Evolutionary conservation across 495 filamentous ascomycete genomes (phyloP).

Genomic region (Tuber calosporum): DNA sequence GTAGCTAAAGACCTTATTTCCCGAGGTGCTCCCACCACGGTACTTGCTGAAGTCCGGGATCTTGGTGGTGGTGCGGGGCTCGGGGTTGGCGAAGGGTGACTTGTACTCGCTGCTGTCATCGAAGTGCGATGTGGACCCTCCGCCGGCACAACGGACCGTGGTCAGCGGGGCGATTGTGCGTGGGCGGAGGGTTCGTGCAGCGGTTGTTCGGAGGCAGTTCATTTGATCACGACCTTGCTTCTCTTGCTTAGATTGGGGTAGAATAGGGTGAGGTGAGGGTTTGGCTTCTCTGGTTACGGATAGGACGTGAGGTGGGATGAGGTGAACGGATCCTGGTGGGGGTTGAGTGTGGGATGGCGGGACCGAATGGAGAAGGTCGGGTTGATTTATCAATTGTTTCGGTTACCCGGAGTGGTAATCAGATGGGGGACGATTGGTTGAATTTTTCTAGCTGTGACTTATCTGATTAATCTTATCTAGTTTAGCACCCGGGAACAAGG

Average conservation of each 20-base stretch:
- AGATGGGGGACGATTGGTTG: neutral
- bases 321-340: constrained; percentile 10
- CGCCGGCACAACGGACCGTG: constrained; percentile 23
- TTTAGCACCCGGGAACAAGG: neutral
- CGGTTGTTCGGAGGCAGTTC: constrained; percentile 36
- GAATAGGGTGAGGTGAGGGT: neutral
- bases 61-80: constrained; percentile 51
- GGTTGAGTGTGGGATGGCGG: constrained; percentile 11
- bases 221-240: constrained; percentile 14
- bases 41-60: constrained; percentile 91
- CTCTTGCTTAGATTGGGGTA: neutral
- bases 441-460: neutral
- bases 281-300: neutral
- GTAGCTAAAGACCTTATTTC: constrained; percentile 86
- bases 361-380: constrained; percentile 33
- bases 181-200: constrained; percentile 18
- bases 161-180: constrained; percentile 28
- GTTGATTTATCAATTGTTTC: constrained; percentile 26
- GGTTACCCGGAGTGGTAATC: neutral
- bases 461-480: neutral
- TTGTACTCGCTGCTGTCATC: constrained; percentile 34
- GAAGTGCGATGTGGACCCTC: constrained; percentile 24
- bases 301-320: neutral
- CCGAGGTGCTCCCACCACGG: constrained; percentile 57
- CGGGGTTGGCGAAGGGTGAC: constrained; percentile 36